Evolutionary conservation across 345 rosid genomes (phyloP).

Genomic region (Salix koriyanagi): DNA sequence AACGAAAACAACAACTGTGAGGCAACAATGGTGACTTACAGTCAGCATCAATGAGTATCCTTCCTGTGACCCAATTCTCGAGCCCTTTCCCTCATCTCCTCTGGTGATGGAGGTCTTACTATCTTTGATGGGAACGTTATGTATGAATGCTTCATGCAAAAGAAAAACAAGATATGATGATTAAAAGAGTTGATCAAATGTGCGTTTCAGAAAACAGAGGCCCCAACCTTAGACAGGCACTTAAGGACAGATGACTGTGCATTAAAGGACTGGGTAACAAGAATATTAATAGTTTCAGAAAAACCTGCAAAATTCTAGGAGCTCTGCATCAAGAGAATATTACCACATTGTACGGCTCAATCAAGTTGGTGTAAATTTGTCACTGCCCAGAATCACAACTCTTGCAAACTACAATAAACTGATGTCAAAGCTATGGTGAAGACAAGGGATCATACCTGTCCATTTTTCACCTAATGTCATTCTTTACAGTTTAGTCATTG

Average conservation of each 20-base stretch:
- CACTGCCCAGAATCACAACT: not conserved
- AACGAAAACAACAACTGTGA: not conserved
- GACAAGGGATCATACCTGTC: not conserved
- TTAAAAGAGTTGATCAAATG: not conserved
- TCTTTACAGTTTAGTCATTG: not conserved
- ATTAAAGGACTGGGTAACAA: not conserved
- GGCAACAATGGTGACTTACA: constrained; percentile 4
- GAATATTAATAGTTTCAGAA: not conserved
- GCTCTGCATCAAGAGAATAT: not conserved
- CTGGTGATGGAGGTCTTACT: constrained; percentile 57
- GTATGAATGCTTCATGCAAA: constrained; percentile 45
- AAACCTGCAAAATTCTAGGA: not conserved
- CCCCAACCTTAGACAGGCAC: not conserved
- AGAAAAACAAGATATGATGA: not conserved
- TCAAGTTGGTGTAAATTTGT: not conserved
- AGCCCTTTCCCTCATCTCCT: constrained; percentile 67
- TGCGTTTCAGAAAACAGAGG: not conserved
- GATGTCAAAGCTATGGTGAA: not conserved
- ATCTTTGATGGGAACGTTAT: constrained; percentile 52
- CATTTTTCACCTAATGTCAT: not conserved
- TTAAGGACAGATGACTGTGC: not conserved
- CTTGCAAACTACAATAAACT: not conserved
- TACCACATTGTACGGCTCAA: not conserved
- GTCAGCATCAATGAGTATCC: constrained; percentile 13
- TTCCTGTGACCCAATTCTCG: constrained; percentile 51